Evolutionary conservation across 441 rosid genomes (phyloP), one percentile per base, ranked within the genome.

Genomic region (Melianthus villosus): DNA sequence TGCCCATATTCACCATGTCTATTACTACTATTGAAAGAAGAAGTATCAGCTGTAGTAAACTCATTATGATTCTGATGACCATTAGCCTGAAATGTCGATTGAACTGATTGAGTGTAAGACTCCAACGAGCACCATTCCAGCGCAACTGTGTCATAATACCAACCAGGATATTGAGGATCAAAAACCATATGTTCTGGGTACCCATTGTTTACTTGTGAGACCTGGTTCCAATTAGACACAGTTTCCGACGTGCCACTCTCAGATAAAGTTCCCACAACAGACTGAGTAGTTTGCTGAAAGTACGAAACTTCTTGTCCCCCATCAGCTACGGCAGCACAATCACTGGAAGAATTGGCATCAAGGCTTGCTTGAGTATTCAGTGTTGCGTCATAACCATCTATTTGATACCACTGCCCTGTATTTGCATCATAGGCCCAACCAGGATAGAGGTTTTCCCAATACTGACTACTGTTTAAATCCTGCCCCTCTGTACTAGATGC

Each of bases 131-230:
- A 59, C 96, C 96, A 89, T 46, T 79, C 82, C 60, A 64, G 75
- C 27, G 60, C 60, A 62, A 69, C 54, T 19, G 70, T 69, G 43
- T 84, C 93, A 55, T 68, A 84, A 61, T 84, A 89, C 94, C 96
- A 89, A 49, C 91, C 96, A 26, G 94, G 98, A 59, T 73, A 84
- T 38, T 79, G 96, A 4, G 80, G 63, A 57, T 89, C 93, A 73
- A 89, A 84, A 36, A 69, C 53, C 86, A 89, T 84, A 56, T 84
- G 93, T 42, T 75, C 86, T 7, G 94, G 91, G 58, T 82, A 79
- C 20, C 80, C 93, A 56, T 70, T 73, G 53, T 44, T 49, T 38
- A 29, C 65, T 50, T 77, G 69, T 13, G 89, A 59, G 56, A 46
- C 71, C 69, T 73, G 86, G 64, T 68, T 75, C 89, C 76, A 75